Evolutionary conservation across 768 basidiomycete genomes (phyloP).

Genomic region (Mycena leptocephala): DNA sequence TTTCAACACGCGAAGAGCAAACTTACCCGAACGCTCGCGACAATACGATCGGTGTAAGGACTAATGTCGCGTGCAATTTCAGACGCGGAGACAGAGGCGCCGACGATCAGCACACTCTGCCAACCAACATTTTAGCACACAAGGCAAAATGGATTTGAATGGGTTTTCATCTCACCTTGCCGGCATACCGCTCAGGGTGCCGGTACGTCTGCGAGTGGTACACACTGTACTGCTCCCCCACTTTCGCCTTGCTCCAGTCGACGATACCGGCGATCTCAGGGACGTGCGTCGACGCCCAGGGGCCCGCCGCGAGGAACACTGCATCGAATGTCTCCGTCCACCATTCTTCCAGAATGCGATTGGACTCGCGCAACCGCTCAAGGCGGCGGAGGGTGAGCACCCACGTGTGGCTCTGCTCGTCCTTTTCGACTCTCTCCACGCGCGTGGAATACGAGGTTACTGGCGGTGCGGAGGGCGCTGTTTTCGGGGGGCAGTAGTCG

Average conservation of each 20-base stretch:
- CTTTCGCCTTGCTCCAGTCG: conserved; percentile 41
- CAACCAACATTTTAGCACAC: too few species aligned
- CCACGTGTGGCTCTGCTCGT: conserved; percentile 30
- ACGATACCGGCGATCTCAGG: conserved; percentile 47
- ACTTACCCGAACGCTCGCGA: conserved; percentile 37
- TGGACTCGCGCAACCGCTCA: conserved; percentile 27
- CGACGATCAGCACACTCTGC: too few species aligned
- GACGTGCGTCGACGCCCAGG: conserved; percentile 46
- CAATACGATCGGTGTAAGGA: conserved; percentile 23
- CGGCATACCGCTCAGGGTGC: conserved; percentile 42
- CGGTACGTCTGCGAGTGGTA: conserved; percentile 51
- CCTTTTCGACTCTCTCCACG: conserved; percentile 53
- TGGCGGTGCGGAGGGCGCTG: conserved; percentile 19
- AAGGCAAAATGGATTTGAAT: too few species aligned
- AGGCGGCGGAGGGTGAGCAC: conserved; percentile 36
- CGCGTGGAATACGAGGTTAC: conserved; percentile 52
- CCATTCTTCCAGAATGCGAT: too few species aligned
- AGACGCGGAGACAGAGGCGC: too few species aligned
- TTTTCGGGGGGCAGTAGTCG: conserved; percentile 36
- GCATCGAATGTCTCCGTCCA: conserved; percentile 52
- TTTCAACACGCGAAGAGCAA: conserved; percentile 28
- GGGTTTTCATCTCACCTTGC: conserved; percentile 48
- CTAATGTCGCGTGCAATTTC: too few species aligned
- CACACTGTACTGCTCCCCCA: conserved; percentile 33
- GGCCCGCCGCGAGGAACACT: conserved; percentile 48